Evolutionary conservation across 2,329 filamentous ascomycete species (phyloP), one percentile per base, ranked within the genome.

Genomic region (Escovopsis sp.): DNA sequence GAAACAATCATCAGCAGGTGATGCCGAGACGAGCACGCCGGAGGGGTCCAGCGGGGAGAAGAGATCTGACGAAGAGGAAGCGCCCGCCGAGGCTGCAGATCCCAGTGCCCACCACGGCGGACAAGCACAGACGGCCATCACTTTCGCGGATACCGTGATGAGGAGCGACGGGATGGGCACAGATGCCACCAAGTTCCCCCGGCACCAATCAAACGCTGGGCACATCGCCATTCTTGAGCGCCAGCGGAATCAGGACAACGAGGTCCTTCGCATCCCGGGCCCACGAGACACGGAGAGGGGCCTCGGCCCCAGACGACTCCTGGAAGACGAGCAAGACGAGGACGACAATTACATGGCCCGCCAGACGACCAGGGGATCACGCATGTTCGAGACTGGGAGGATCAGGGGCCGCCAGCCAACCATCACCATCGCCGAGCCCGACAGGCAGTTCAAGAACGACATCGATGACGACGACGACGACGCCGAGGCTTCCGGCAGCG

Each of bases 261-360:
- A 80, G 32, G 77, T 87, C 0, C 65, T 96, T 36, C 81, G 86
- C 35, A 96, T 98, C 52, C 91, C 91, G 0, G 88, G 88, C 18
- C 91, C 91, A 1, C 72, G 88, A 52, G 91, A 96, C 55, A 88
- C 82, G 39, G 91, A 98, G 53, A 76, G 77, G 40, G 91, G 89
- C 26, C 72, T 85, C 47, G 68, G 79, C 9, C 88, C 88, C 2
- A 66, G 68, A 43, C 65, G 69, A 28, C 60, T 77, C 2, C 60
- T 65, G 3, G 59, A 64, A 28, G 60, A 66, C n/a, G 52, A 55
- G n/a, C 56, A 58, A 30, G 59, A 59, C 36, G 54, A 58, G 28
- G 62, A 59, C 38, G 61, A 58, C 40, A 58, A 57, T 15, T 45
- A 48, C 10, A 49, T 56, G 34, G 53, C 48, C 15, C 52, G 48